Conservation (phyloP, 208 protist species). For the Leptomonas pyrrhocoris region DNA sequence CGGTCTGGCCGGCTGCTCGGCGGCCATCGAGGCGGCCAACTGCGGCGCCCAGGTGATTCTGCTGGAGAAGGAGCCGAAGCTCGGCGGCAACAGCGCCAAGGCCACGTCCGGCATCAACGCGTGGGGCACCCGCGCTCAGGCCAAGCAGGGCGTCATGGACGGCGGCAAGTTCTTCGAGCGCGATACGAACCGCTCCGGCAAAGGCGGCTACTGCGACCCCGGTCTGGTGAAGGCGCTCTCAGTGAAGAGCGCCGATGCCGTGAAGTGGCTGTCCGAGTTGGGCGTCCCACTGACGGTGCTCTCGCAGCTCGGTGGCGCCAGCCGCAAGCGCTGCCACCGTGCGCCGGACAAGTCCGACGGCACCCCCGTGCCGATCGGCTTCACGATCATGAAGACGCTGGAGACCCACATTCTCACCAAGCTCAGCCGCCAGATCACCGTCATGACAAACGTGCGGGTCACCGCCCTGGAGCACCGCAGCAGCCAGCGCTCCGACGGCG, state of each 20-base stretch:
- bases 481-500: slow-evolving; percentile 38
- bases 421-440: slow-evolving; percentile 53
- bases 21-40: slow-evolving; percentile 79
- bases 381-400: slow-evolving; percentile 89
- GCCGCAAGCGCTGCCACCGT: slow-evolving; percentile 87
- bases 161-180: slow-evolving; percentile 78
- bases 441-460: slow-evolving; percentile 67
- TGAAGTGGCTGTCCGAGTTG: slow-evolving; percentile 79
- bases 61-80: slow-evolving; percentile 88
- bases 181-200: slow-evolving; percentile 76
- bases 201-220: slow-evolving; percentile 67
- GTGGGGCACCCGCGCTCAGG: slow-evolving; percentile 88
- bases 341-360: slow-evolving; percentile 71
- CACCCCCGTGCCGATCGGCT: slow-evolving; percentile 87
- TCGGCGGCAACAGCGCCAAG: slow-evolving; percentile 97
- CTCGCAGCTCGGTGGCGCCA: slow-evolving; percentile 92
- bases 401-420: slow-evolving; percentile 73
- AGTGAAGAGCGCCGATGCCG: slow-evolving; percentile 66
- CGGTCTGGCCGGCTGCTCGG: slow-evolving; percentile 85
- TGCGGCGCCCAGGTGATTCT: slow-evolving; percentile 89
- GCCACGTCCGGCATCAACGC: slow-evolving; percentile 97
- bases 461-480: slow-evolving; percentile 46
- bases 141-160: slow-evolving; percentile 63
- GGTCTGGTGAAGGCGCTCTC: slow-evolving; percentile 89
- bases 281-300: slow-evolving; percentile 87